Percentiles rank a stretch among this genome's conserved stretches.
Evolutionary conservation across 805 yeast genomes (phyloP).

Genomic region (Kluyveromyces wickerhamii): DNA sequence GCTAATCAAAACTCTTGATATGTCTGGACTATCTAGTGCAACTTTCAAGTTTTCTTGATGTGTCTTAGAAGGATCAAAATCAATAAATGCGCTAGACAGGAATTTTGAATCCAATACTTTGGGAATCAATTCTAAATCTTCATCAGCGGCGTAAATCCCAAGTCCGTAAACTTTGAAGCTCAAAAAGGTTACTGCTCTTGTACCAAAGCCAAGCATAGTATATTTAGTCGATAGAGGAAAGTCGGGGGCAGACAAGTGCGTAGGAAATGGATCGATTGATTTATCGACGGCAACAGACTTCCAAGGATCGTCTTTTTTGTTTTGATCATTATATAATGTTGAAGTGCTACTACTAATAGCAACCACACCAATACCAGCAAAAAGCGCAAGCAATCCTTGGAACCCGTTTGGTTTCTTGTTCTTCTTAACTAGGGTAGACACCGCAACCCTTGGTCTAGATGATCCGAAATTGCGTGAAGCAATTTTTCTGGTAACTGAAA

Average conservation of each 20-base stretch:
- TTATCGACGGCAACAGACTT: slow-evolving; percentile 40
- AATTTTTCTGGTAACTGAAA: no score
- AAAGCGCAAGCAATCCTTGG: slow-evolving; percentile 1
- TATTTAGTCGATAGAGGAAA: slow-evolving; percentile 33
- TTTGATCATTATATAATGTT: slow-evolving; percentile 7
- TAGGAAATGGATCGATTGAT: slow-evolving; percentile 43
- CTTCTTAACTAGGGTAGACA: slow-evolving; percentile 3
- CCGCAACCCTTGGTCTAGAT: slow-evolving; percentile 4
- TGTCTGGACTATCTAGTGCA: slow-evolving; percentile 43
- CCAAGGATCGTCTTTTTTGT: slow-evolving; percentile 14
- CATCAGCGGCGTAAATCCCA: slow-evolving; percentile 67
- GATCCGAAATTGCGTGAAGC: slow-evolving; percentile 3
- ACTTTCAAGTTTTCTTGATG: slow-evolving; percentile 35
- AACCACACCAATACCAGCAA: background rate
- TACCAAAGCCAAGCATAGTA: slow-evolving; percentile 69
- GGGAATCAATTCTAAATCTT: slow-evolving; percentile 41
- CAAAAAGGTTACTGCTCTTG: slow-evolving; percentile 75
- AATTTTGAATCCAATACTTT: slow-evolving; percentile 37
- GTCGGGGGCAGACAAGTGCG: slow-evolving; percentile 16
- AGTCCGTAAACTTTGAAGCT: slow-evolving; percentile 79
- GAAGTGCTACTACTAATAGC: slow-evolving; percentile 1
- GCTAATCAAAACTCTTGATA: slow-evolving; percentile 46
- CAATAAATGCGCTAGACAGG: slow-evolving; percentile 32
- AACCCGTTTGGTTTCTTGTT: slow-evolving; percentile 3
- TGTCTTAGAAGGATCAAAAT: slow-evolving; percentile 24